These are phyloP conservation scores for Straminergon stramineum DNA, from an alignment of 225 moss, liverwort and hornwort species.

Conservation along the genomic window DNA sequence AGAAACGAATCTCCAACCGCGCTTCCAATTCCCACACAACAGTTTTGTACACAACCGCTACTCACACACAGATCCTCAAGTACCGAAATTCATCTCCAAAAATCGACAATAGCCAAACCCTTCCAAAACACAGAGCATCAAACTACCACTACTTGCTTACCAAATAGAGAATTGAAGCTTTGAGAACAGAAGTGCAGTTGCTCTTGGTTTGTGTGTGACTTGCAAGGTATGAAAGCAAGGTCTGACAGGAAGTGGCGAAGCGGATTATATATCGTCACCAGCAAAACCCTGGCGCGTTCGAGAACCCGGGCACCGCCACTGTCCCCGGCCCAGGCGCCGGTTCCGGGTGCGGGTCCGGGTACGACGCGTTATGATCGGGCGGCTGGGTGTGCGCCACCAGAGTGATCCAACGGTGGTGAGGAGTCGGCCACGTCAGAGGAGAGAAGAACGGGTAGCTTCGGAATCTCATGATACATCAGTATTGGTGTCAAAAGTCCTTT, in stretches of 20 bases:
- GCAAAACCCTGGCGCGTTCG: background rate
- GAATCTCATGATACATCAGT: background rate
- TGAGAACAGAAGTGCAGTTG: too few relatives aligned
- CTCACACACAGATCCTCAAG: background rate
- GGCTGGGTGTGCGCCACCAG: background rate
- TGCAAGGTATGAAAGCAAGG: background rate
- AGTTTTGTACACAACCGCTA: background rate
- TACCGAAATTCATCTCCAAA: background rate
- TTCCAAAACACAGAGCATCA: background rate
- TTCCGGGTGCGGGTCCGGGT: background rate
- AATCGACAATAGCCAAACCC: background rate
- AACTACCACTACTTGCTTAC: background rate
- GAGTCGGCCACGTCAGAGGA: background rate
- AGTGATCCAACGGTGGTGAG: background rate
- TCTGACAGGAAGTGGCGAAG: background rate
- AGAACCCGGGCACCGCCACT: background rate
- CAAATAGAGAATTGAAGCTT: background rate
- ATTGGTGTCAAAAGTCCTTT: background rate
- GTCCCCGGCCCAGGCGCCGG: background rate
- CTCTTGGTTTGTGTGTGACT: background rate
- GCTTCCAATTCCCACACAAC: background rate
- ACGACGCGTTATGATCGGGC: background rate
- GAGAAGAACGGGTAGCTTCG: background rate
- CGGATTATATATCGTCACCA: background rate
- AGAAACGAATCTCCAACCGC: background rate